phyloP scores from a whole-genome alignment of 768 basidiomycete species.

The Termitomyces sp. region DNA sequence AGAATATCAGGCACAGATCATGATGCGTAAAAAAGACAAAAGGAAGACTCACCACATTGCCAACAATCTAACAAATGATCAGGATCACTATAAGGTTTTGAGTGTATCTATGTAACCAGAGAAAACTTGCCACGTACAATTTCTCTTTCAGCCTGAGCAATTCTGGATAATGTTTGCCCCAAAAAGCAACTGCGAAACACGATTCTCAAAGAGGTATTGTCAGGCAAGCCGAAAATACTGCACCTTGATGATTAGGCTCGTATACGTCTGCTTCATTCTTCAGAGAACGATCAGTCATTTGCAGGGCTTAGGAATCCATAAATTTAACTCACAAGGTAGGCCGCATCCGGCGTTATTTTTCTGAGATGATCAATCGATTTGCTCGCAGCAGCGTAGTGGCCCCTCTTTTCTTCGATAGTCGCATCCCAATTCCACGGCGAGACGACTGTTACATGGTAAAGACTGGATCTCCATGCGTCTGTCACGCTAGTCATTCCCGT shows the following conservation, averaged over 20 bases:
- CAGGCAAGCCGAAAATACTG: neutral
- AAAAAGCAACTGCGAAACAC: slow-evolving; percentile 29
- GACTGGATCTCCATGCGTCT: slow-evolving; percentile 35
- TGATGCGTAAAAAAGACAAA: neutral
- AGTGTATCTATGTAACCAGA: neutral
- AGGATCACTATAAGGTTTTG: slow-evolving; percentile 31
- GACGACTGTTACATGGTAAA: slow-evolving; percentile 41
- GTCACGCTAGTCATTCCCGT: slow-evolving; percentile 35
- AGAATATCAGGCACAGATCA: neutral
- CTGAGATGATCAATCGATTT: slow-evolving; percentile 30
- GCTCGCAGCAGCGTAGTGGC: slow-evolving; percentile 27
- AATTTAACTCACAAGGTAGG: slow-evolving; percentile 32
- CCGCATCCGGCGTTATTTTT: slow-evolving; percentile 36
- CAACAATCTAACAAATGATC: slow-evolving; percentile 42
- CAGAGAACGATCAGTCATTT: neutral
- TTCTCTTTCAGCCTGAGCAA: slow-evolving; percentile 37
- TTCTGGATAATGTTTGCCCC: slow-evolving; percentile 36
- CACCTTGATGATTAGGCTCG: slow-evolving; percentile 39
- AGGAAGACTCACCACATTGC: slow-evolving; percentile 36
- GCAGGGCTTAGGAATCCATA: neutral
- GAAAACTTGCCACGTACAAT: slow-evolving; percentile 29
- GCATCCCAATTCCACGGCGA: slow-evolving; percentile 42
- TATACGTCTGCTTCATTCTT: slow-evolving; percentile 47
- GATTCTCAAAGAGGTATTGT: neutral
- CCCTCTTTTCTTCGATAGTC: slow-evolving; percentile 27